phyloP scores from a whole-genome alignment of 2,329 filamentous ascomycete species.

The Domatiomyces globalis region DNA sequence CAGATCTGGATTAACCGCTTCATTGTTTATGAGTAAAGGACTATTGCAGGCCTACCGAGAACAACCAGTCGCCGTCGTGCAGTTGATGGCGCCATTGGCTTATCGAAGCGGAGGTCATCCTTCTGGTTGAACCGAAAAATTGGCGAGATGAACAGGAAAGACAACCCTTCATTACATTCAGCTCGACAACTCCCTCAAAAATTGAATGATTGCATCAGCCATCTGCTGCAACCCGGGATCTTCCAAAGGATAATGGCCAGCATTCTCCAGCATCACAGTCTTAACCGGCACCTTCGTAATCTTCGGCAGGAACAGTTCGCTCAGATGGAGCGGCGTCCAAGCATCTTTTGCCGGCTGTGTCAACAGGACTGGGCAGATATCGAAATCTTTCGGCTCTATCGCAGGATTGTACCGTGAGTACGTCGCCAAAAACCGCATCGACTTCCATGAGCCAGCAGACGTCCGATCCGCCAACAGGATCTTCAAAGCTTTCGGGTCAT shows the following conservation, averaged over 20 bases:
- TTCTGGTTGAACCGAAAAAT: too few relatives aligned
- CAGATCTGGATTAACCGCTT: too few relatives aligned
- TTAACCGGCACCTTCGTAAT: not conserved
- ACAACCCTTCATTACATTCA: too few relatives aligned
- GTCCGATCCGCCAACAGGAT: slow-evolving; percentile 1
- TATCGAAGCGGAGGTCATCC: too few relatives aligned
- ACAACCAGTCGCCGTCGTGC: too few relatives aligned
- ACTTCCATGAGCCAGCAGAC: not conserved
- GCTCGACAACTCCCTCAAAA: not conserved
- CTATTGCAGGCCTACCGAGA: too few relatives aligned
- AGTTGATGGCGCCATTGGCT: too few relatives aligned
- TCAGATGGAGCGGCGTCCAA: not conserved
- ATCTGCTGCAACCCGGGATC: slow-evolving; percentile 1
- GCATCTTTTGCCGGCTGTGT: slow-evolving; percentile 1
- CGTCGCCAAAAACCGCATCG: not conserved
- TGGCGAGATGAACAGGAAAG: too few relatives aligned
- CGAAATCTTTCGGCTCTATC: slow-evolving; percentile 1
- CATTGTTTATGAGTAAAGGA: too few relatives aligned
- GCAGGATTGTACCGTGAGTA: not conserved
- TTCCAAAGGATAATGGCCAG: slow-evolving; percentile 2
- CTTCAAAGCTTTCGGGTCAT: not conserved
- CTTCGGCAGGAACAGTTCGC: not conserved
- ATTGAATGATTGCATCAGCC: not conserved
- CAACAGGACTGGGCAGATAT: slow-evolving; percentile 1
- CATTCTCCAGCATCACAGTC: slow-evolving; percentile 2